Evolutionary conservation across 768 basidiomycete genomes (phyloP), one percentile per base, ranked within the genome.

Genomic region (Plicaturopsis crispa): DNA sequence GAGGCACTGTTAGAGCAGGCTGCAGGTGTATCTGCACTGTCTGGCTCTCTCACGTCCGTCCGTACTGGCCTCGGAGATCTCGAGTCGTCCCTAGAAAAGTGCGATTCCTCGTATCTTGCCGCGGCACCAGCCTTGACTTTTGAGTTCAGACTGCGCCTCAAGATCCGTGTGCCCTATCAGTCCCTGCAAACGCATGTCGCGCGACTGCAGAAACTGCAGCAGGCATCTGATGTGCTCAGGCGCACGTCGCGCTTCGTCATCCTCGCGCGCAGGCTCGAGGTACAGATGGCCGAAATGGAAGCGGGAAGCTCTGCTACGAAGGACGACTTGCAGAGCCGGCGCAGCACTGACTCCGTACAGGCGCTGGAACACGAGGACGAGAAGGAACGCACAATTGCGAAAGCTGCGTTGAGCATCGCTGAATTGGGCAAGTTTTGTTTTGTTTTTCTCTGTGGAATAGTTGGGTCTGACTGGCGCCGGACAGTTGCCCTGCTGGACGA

Each of bases 341-440:
- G 42, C 38, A 20, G 43, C 37, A 16, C 37, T 36, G 10, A 41
- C 48, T 0, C 40, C 45, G 2, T 45, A 45, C 35, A 31, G 47
- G 48, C 39, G 40, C 47, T 59, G 31, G 76, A 73, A 20, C 54
- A 65, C 23, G 83, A 84, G 49, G 84, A 88, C 20, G 85, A 89
- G 47, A 81, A 80, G 56, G 93, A 96, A 52, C 71, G 94, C 6
- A 76, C 76, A 12, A 80, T 97, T 50, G 84, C 91, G 2, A 93
- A 93, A 59, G 93, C 94, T 2, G 94, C 93, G n/a, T 63, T 97
- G 49, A 92, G 80, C 26, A 80, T 98, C 6, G 89, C 93, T 1
- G 94, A 99, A 57, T 67, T 98, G 31, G 71, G 91, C 89, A 44
- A 48, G 82, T 64, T n/a, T 26, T 17, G 19, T 22, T 19, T n/a